These are phyloP conservation scores for Trichomonas vaginalis DNA, from an alignment of 208 protist genomes.

Conservation along the genomic window DNA sequence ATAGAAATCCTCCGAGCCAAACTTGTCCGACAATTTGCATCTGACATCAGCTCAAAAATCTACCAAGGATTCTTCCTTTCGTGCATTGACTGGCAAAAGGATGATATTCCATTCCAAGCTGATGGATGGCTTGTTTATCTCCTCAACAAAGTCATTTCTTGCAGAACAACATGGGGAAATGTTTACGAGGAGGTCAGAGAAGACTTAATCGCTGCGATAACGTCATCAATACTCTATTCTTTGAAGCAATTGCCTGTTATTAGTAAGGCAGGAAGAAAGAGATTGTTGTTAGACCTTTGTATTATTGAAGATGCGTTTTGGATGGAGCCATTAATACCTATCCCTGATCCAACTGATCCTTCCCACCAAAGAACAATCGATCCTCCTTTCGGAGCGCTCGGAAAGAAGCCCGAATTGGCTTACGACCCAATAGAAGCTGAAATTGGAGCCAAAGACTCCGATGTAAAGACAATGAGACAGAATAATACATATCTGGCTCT, in stretches of 20 bases:
- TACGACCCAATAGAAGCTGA: neutral
- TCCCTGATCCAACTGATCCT: neutral
- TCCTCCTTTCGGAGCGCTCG: neutral
- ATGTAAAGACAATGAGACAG: neutral
- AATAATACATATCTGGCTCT: neutral
- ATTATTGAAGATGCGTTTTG: neutral
- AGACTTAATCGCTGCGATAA: neutral
- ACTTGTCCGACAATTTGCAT: neutral
- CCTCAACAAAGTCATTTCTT: neutral
- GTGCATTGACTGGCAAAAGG: neutral
- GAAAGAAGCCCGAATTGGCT: neutral
- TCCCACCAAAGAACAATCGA: neutral
- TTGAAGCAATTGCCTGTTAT: neutral
- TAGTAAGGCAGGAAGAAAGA: neutral
- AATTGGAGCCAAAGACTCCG: neutral
- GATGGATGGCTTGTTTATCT: neutral
- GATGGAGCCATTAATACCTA: neutral
- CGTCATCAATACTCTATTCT: neutral
- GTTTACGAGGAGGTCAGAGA: neutral
- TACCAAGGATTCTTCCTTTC: neutral
- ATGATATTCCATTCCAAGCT: neutral
- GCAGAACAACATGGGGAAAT: neutral
- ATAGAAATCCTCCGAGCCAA: neutral
- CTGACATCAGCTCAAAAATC: neutral
- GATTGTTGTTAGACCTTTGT: neutral